Evolutionary conservation across 768 basidiomycete species (phyloP), one percentile per base, ranked within the genome.

Genomic region (Pleurotus tuoliensis): DNA sequence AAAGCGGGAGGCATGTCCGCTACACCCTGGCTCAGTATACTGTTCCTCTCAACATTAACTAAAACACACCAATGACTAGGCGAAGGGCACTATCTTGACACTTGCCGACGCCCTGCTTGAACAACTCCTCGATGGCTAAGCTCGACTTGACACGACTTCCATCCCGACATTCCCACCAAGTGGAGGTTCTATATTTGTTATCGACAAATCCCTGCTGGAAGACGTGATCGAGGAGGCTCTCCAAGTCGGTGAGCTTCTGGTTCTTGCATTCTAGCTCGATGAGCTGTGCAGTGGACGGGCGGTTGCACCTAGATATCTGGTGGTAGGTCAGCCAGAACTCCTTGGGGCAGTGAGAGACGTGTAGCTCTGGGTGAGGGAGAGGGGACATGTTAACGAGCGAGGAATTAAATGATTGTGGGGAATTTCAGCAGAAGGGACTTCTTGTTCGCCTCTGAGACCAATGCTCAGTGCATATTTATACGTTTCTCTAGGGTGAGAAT

Each of bases 321-420:
- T 77, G 73, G 68, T 78, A 81, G 49, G 74, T 73, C 55, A 81
- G 68, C 77, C 77, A 79, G 64, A 80, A 69, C 60, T 79, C 78
- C 41, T 70, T 71, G 59, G n/a, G 25, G 51, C 51, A 53, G 9
- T 53, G 51, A 44, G 41, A 16, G 41, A 11, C 15, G 41, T 44
- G 41, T n/a, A 22, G 41, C 41, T 44, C 41, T 16, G 41, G 41
- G n/a, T 16, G n/a, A 22, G n/a, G 41, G 41, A 44, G n/a, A 22
- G 41, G 41, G 20, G 41, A 44, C 41, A 44, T 44, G 13, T 44
- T 11, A 22, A 44, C n/a, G 41, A 44, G 41, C 5, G 41, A 44
- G 20, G 41, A 44, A 44, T 44, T 13, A 16, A 44, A 44, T 8
- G 41, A 16, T 18, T 12, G 20, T 44, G n/a, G 41, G 5, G 41